Conservation (phyloP, 139 green algal genomes). For the Chlamydomonas schloesseri region DNA sequence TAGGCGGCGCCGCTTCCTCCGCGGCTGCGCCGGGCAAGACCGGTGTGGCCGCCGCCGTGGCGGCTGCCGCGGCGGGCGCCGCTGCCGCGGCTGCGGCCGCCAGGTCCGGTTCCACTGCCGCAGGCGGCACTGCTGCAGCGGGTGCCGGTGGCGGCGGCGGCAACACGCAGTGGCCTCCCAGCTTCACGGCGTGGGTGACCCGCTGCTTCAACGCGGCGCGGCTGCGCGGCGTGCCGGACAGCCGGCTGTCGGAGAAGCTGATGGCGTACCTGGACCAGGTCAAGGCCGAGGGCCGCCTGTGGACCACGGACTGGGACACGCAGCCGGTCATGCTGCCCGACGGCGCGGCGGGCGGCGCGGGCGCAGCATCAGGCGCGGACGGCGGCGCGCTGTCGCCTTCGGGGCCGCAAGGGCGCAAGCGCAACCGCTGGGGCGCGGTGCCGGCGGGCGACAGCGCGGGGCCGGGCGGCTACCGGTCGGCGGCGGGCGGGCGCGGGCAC, state of each 20-base stretch:
- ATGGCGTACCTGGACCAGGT: constrained; percentile 53
- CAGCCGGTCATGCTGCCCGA: constrained; percentile 26
- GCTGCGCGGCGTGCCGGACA: constrained; percentile 16
- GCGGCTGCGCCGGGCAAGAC: neutral
- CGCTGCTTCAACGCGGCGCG: constrained; percentile 57
- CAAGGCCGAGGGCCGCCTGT: constrained; percentile 48
- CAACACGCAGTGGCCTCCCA: neutral
- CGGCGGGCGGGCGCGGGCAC: neutral
- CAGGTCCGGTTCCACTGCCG: neutral
- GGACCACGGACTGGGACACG: constrained; percentile 54
- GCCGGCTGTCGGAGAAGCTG: constrained; percentile 41
- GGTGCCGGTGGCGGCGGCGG: neutral
- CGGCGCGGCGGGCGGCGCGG: neutral
- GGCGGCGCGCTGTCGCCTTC: neutral
- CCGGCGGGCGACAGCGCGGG: neutral
- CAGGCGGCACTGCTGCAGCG: neutral
- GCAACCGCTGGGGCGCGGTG: constrained; percentile 38
- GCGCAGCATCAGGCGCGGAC: neutral
- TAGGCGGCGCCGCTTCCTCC: neutral
- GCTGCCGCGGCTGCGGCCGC: neutral
- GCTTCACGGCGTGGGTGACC: constrained; percentile 52
- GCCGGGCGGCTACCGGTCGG: neutral
- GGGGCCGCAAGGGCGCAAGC: constrained; percentile 31
- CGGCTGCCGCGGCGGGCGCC: neutral
- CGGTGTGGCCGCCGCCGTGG: neutral